Evolutionary conservation across 495 filamentous ascomycete genomes (phyloP).

Genomic region (Darksidea phi): DNA sequence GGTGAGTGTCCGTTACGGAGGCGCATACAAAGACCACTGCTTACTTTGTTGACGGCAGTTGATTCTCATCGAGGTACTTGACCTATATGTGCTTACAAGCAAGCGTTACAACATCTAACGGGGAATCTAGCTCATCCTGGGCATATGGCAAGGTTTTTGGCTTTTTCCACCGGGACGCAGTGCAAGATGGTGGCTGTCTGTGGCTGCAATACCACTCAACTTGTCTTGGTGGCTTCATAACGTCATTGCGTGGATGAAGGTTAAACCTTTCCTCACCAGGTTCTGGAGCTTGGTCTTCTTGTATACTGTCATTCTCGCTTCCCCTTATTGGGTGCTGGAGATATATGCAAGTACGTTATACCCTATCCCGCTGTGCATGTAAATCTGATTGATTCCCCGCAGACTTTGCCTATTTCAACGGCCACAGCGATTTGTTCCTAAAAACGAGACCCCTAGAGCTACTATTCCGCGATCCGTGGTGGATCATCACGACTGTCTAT

Average conservation of each 20-base stretch:
- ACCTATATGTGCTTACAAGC: background rate
- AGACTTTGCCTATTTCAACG: conserved; percentile 43
- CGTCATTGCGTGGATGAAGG: conserved; percentile 47
- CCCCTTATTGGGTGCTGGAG: conserved; percentile 45
- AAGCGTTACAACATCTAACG: conserved; percentile 1
- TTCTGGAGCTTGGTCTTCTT: conserved; percentile 40
- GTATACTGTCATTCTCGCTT: conserved; percentile 39
- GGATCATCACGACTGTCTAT: conserved; percentile 54
- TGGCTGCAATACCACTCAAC: conserved; percentile 42
- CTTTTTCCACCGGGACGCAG: conserved; percentile 40
- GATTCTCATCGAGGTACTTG: conserved; percentile 43
- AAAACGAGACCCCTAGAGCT: conserved; percentile 54
- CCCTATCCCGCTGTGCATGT: background rate
- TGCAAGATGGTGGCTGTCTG: conserved; percentile 43
- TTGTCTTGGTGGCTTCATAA: conserved; percentile 44
- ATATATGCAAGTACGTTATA: conserved; percentile 38
- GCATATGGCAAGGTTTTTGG: conserved; percentile 43
- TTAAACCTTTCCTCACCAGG: conserved; percentile 40
- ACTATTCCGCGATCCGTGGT: conserved; percentile 60
- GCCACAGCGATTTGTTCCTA: conserved; percentile 45
- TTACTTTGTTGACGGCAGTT: conserved; percentile 16
- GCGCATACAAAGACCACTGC: background rate
- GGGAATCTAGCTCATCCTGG: conserved; percentile 39
- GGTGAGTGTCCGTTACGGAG: conserved; percentile 12
- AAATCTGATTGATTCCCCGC: background rate